phyloP scores from a whole-genome alignment of 2,329 filamentous ascomycete species.

The Fusarium subglutinans region DNA sequence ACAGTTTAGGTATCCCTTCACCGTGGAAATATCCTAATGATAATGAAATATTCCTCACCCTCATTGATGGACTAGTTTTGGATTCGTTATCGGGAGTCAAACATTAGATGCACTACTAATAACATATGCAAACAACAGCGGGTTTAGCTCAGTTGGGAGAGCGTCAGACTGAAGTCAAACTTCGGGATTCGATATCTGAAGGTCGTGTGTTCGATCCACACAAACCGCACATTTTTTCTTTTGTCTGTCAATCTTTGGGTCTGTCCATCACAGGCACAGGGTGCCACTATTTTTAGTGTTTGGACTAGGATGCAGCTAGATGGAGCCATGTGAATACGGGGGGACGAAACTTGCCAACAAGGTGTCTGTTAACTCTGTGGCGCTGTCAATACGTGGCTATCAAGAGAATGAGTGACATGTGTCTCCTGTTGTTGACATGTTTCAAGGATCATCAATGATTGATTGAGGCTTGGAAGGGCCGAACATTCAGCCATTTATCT shows the following conservation, averaged over 20 bases:
- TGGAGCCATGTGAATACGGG: neutral
- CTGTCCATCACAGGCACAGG: too few species aligned
- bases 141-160: conserved; percentile 47
- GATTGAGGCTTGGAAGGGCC: neutral
- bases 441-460: neutral
- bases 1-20: neutral
- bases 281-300: neutral
- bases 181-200: conserved; percentile 42
- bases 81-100: accelerated
- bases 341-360: neutral
- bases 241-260: neutral
- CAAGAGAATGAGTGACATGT: neutral
- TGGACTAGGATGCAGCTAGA: neutral
- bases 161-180: conserved; percentile 40
- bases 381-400: neutral
- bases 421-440: neutral
- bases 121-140: neutral
- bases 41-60: neutral
- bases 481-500: neutral
- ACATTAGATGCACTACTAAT: accelerated
- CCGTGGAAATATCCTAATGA: neutral
- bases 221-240: conserved; percentile 38
- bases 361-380: neutral
- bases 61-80: neutral
- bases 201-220: conserved; percentile 47